Evolutionary conservation across 2,329 filamentous ascomycete genomes (phyloP), one percentile per base, ranked within the genome.

Genomic region (Xylariaceae sp.): DNA sequence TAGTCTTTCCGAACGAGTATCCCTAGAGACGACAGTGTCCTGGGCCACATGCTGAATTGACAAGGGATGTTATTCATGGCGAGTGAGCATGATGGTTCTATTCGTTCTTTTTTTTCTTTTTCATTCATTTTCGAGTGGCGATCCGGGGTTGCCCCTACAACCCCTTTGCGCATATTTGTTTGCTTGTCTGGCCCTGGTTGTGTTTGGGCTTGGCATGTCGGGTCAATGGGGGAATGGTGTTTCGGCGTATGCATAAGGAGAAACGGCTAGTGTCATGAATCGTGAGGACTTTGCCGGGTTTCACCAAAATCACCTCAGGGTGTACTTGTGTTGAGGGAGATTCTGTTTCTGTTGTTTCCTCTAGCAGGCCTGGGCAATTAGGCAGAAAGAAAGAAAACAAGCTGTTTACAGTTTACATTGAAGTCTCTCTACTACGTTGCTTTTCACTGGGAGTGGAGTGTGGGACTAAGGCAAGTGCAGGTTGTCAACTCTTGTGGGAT

Each of bases 1-100:
- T 63, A 62, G 58, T 60, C 62, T 51, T 66, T 51, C 64, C 59
- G 53, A 55, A 49, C 39, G 56, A 54, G 39, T 51, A 62, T 64
- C 53, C 17, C 49, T 17, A 52, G n/a, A 47, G n/a, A 47, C 59
- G 39, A 57, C 51, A 37, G 53, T 57, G 53, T 63, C 62, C 56
- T 60, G 57, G 55, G 58, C 37, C 57, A 45, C 57, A 57, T 62
- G 44, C 65, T 57, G n/a, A 48, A 45, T 17, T 51, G 8, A 51
- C 47, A 49, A 39, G 44, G 47, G 37, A 10, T 30, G 23, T 30
- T 30, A 30, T 30, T 30, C 23, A 17, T 51, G 15, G 42, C 51
- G 53, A 49, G 35, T 55, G 54, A 44, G 57, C 18, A 9, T 35
- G 42, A 35, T 51, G 47, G 10, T n/a, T 10, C 37, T 42, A 10